phyloP scores from a whole-genome alignment of 805 yeast species.

The Metschnikowia aberdeeniae region DNA sequence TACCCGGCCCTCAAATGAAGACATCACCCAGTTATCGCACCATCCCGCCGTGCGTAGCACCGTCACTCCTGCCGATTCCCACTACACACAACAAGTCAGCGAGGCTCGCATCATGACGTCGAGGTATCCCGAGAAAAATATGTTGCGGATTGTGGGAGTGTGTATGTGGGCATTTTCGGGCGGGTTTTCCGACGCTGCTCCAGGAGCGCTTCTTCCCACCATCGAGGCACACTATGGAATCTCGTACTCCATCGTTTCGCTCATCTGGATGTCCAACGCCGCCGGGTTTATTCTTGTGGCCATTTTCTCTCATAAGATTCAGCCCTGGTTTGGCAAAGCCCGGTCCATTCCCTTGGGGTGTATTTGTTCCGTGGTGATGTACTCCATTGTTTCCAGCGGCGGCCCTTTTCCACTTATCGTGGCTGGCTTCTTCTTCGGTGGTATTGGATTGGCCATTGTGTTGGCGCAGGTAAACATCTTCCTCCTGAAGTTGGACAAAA shows the following conservation, averaged over 20 bases:
- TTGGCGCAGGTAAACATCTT: constrained; percentile 22
- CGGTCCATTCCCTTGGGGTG: constrained; percentile 17
- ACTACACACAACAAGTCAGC: constrained; percentile 4
- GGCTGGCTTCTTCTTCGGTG: constrained; percentile 22
- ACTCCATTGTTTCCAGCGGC: constrained; percentile 18
- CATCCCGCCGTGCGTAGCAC: neutral
- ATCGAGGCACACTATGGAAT: constrained; percentile 19
- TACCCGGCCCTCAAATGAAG: constrained; percentile 14
- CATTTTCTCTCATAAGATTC: constrained; percentile 14
- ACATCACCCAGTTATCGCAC: constrained; percentile 8
- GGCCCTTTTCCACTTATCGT: constrained; percentile 21
- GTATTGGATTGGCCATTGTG: constrained; percentile 20
- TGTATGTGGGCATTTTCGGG: constrained; percentile 17
- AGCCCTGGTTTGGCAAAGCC: constrained; percentile 16
- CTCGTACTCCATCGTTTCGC: constrained; percentile 18
- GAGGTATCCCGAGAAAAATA: constrained; percentile 16
- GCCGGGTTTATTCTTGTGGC: constrained; percentile 20
- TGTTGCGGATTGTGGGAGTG: constrained; percentile 15
- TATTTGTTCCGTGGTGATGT: constrained; percentile 13
- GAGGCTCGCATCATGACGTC: constrained; percentile 15
- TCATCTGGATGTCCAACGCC: constrained; percentile 22
- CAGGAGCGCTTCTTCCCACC: constrained; percentile 22
- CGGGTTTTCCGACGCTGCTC: constrained; percentile 21
- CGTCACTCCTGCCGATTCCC: neutral
- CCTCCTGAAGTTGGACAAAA: constrained; percentile 20